These are phyloP conservation scores for Solanum piurae DNA, from an alignment of 257 asterid genomes.

Conservation along the genomic window DNA sequence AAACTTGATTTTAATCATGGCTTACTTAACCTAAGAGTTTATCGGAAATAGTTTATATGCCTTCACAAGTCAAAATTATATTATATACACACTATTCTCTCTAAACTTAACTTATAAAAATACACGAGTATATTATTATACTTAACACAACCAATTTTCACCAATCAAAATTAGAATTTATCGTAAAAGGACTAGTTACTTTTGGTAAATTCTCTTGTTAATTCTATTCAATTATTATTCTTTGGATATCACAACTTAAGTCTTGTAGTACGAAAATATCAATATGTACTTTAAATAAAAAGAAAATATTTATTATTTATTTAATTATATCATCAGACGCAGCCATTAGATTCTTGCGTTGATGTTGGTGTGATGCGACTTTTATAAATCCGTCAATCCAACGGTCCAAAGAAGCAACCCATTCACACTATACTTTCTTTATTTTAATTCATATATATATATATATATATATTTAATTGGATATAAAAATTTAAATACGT, in stretches of 20 bases:
- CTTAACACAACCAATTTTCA: neutral
- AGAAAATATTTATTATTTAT: too few relatives aligned
- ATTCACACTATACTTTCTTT: neutral
- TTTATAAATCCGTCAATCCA: neutral
- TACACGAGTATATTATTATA: neutral
- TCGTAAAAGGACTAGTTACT: neutral
- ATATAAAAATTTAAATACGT: too few relatives aligned
- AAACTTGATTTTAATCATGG: neutral
- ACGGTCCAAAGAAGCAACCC: neutral
- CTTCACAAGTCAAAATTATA: neutral
- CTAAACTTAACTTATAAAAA: neutral
- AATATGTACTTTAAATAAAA: neutral
- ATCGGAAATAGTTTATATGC: rapidly evolving
- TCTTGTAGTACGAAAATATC: neutral
- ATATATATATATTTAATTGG: too few relatives aligned
- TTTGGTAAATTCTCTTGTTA: neutral
- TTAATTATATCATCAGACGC: neutral
- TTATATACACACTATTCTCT: neutral
- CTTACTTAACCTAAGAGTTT: neutral
- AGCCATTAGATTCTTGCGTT: neutral
- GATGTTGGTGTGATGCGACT: neutral
- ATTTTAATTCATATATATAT: neutral
- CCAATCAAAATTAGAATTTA: neutral
- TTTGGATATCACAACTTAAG: neutral
- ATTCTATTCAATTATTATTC: neutral